A percentile compares a stretch with the other conserved stretches of the same genome.
Evolutionary conservation across 2,329 filamentous ascomycete species (phyloP).

Genomic region (Teratosphaeria viscida): DNA sequence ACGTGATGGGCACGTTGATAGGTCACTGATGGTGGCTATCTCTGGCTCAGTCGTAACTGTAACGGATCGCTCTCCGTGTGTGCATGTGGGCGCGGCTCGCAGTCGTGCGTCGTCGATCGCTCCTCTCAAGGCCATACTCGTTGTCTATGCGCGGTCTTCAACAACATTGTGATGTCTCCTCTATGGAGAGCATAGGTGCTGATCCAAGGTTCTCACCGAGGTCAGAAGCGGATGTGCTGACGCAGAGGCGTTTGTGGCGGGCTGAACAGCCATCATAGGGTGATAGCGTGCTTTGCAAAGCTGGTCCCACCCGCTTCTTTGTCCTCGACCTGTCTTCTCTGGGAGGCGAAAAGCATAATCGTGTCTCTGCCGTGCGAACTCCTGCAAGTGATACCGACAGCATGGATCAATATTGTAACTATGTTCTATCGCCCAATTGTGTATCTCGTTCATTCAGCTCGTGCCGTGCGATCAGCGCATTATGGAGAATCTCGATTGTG

Average conservation of each 20-base stretch:
- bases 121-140: neutral
- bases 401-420: neutral
- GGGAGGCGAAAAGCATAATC: neutral
- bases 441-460: neutral
- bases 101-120: neutral
- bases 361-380: neutral
- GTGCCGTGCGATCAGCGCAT: neutral
- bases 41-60: neutral
- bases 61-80: neutral
- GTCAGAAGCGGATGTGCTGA: neutral
- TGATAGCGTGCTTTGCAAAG: neutral
- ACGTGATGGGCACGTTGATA: neutral
- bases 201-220: neutral
- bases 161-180: neutral
- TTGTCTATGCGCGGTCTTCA: neutral
- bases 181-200: neutral
- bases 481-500: neutral
- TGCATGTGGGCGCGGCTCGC: neutral
- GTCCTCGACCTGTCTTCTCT: neutral
- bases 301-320: neutral
- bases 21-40: neutral
- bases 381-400: neutral
- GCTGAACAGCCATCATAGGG: neutral
- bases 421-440: neutral
- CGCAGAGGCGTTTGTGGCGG: neutral